Conservation (phyloP, 345 rosid species). For the Camelina hispida region DNA sequence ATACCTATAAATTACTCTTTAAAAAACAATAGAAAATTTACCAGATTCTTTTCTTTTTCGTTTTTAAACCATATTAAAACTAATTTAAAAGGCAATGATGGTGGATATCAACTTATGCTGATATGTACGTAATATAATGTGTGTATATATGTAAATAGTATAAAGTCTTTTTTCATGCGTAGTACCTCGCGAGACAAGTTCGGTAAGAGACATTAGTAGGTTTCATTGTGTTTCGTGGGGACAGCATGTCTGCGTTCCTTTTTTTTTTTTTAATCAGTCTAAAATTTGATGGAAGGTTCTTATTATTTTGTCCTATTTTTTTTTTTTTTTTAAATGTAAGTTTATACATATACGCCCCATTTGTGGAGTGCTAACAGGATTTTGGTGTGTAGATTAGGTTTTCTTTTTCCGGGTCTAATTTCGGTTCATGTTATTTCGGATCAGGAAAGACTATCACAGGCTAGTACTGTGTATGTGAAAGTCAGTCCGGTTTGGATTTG, state of each 20-base stretch:
- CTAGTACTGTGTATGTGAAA: neutral
- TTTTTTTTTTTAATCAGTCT: neutral
- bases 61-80: neutral
- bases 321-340: no score
- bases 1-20: slow-evolving; percentile 27
- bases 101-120: slow-evolving; percentile 7
- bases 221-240: slow-evolving; percentile 44
- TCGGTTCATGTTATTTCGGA: neutral
- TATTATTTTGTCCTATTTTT: neutral
- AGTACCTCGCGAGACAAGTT: slow-evolving; percentile 52
- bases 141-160: slow-evolving; percentile 28
- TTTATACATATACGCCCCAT: neutral
- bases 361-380: slow-evolving; percentile 6
- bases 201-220: slow-evolving; percentile 34
- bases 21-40: slow-evolving; percentile 24
- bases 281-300: slow-evolving; percentile 28
- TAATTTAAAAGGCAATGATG: slow-evolving; percentile 33
- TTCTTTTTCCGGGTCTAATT: neutral
- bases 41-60: slow-evolving; percentile 25
- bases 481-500: neutral
- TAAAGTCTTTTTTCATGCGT: slow-evolving; percentile 62
- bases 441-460: neutral
- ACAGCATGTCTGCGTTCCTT: neutral
- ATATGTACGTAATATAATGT: slow-evolving; percentile 5
- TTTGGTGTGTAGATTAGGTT: slow-evolving; percentile 10